These are phyloP conservation scores for Saposhnikovia divaricata DNA, from an alignment of 129 eudicot genomes.

Conservation along the genomic window DNA sequence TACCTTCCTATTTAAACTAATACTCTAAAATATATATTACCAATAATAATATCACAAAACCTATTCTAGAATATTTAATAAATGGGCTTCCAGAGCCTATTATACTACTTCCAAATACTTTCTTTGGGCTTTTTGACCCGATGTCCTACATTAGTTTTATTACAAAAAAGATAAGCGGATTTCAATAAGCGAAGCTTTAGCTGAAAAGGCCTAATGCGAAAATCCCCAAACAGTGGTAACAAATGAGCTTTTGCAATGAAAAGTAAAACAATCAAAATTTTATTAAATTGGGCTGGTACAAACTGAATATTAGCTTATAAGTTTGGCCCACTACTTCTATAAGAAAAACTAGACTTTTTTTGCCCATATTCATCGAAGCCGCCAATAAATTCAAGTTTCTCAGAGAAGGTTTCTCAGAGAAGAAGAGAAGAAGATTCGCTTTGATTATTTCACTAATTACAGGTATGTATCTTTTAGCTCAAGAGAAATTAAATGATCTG, in stretches of 20 bases:
- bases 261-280: too few relatives aligned
- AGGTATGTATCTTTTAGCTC: not conserved
- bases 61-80: too few relatives aligned
- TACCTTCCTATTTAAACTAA: too few relatives aligned
- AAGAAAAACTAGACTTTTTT: not conserved
- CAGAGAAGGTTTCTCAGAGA: too few relatives aligned
- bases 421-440: not conserved
- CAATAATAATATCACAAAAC: too few relatives aligned
- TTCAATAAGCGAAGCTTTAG: not conserved
- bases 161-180: not conserved
- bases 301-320: not conserved
- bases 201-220: not conserved
- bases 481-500: not conserved
- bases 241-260: not conserved
- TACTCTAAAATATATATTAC: too few relatives aligned
- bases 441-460: not conserved
- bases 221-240: not conserved
- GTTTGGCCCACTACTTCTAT: not conserved
- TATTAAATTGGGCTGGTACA: not conserved
- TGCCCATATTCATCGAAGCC: not conserved
- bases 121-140: too few relatives aligned
- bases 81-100: too few relatives aligned
- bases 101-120: too few relatives aligned
- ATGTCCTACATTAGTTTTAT: not conserved
- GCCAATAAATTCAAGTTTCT: not conserved